A percentile compares a stretch with the other conserved stretches of the same genome.
These are phyloP conservation scores for Nicotiana tomentosiformis DNA, from an alignment of 257 asterid genomes.

Conservation along the genomic window DNA sequence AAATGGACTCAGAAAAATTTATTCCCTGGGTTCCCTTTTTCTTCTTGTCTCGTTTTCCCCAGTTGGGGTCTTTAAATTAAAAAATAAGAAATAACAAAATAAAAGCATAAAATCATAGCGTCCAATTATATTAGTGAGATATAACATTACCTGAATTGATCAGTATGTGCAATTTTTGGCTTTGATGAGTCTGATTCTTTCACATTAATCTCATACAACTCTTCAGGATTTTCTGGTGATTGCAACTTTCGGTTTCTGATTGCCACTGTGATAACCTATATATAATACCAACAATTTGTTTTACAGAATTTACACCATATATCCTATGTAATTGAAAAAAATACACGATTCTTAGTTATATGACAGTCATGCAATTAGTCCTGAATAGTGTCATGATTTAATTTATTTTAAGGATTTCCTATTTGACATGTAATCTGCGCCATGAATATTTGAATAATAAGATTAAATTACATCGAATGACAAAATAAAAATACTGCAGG, in stretches of 20 bases:
- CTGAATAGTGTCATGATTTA: too few relatives aligned
- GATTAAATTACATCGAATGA: too few relatives aligned
- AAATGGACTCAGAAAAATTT: neutral
- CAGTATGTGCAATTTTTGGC: constrained; percentile 27
- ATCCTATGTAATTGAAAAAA: too few relatives aligned
- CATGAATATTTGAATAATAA: too few relatives aligned
- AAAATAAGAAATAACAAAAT: neutral
- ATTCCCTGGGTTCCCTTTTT: neutral
- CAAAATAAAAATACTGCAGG: too few relatives aligned
- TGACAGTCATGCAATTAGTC: too few relatives aligned
- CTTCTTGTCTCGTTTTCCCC: neutral
- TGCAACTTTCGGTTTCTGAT: constrained; percentile 29
- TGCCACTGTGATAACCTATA: constrained; percentile 18
- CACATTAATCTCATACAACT: constrained; percentile 31
- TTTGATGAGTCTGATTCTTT: constrained; percentile 23
- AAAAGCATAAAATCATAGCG: neutral
- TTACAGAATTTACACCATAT: too few relatives aligned
- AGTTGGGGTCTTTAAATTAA: too few relatives aligned
- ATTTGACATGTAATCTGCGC: too few relatives aligned
- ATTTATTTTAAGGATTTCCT: too few relatives aligned
- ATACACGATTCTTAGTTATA: too few relatives aligned
- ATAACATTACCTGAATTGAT: constrained; percentile 40
- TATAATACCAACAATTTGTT: neutral
- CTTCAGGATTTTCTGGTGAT: constrained; percentile 29
- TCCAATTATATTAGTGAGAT: neutral